These are phyloP conservation scores for Herpotrichia juniperi DNA, from an alignment of 2,329 filamentous ascomycete genomes.

Conservation along the genomic window DNA sequence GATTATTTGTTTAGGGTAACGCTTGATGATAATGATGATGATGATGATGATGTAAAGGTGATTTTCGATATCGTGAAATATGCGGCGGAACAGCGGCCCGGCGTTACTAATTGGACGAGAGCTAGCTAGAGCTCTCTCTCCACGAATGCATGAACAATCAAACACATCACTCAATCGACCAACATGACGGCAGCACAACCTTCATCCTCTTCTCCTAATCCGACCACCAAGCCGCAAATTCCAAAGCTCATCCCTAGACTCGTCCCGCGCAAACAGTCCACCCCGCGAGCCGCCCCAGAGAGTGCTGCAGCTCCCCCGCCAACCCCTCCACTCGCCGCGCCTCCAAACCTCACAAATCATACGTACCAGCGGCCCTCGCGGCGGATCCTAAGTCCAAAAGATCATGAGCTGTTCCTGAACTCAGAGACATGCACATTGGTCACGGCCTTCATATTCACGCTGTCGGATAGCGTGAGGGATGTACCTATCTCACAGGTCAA, in stretches of 20 bases:
- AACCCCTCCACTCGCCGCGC: slow-evolving; percentile 75
- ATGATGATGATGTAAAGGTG: neutral
- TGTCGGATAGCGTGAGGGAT: slow-evolving; percentile 81
- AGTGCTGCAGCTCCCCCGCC: slow-evolving; percentile 66
- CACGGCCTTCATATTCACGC: slow-evolving; percentile 81
- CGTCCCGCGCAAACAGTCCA: slow-evolving; percentile 38
- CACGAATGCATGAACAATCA: neutral
- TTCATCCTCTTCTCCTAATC: neutral
- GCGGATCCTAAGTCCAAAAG: slow-evolving; percentile 79
- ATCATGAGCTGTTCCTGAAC: slow-evolving; percentile 80
- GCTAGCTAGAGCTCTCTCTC: neutral
- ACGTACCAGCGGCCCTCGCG: slow-evolving; percentile 72
- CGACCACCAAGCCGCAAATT: slow-evolving; percentile 29
- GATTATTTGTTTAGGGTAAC: neutral
- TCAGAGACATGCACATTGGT: slow-evolving; percentile 80
- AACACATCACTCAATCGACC: neutral
- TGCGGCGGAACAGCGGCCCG: neutral
- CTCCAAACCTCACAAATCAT: slow-evolving; percentile 66
- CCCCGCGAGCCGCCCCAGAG: slow-evolving; percentile 22
- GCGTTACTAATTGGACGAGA: neutral
- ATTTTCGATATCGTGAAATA: neutral
- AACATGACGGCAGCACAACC: slow-evolving; percentile 4
- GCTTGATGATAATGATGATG: neutral
- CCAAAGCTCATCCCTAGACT: slow-evolving; percentile 47
- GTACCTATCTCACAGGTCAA: slow-evolving; percentile 68